Evolutionary conservation across 805 yeast species (phyloP), one percentile per base, ranked within the genome.

Genomic region (Spathaspora arborariae): DNA sequence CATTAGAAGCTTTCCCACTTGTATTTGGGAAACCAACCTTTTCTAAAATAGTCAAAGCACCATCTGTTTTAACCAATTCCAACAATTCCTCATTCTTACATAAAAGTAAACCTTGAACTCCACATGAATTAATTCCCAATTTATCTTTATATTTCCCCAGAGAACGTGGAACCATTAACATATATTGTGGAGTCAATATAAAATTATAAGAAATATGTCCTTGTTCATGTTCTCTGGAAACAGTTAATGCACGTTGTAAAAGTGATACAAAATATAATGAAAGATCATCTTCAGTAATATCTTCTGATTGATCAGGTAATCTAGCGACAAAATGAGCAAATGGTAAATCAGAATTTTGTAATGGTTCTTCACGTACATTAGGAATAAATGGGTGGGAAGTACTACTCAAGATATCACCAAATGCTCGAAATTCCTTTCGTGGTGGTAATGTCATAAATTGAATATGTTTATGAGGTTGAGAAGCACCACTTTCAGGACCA

Each of bases 401-500:
- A n/a, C 76, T 57, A 2, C 61, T 60, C n/a, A 69, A 42, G 1
- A 21, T 39, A 40, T 80, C 83, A 44, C 88, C 85, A 59, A 78
- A 81, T 5, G 86, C 78, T 1, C 63, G 64, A 60, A 81, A 83
- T 19, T 72, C 67, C 33, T 15, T 18, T 7, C 26, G 15, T 6
- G 67, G 61, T 1, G 96, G 95, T 39, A 87, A 69, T 39, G 81
- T 74, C 76, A 92, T 71, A 65, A 91, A 82, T 66, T 94, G 99
- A 51, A 94, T 65, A 66, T 92, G 99, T 61, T 88, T 89, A 68
- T 92, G 99, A 41, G 87, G 84, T 58, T 90, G 94, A 0, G 97
- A 89, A n/a, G 96, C 96, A 1, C 98, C 99, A 51, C 95, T 81
- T 55, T 81, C 76, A 16, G 82, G 81, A 6, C 99, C 99, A 59